Evolutionary conservation across 2,329 filamentous ascomycete genomes (phyloP).

Genomic region (Aureobasidium sp.): DNA sequence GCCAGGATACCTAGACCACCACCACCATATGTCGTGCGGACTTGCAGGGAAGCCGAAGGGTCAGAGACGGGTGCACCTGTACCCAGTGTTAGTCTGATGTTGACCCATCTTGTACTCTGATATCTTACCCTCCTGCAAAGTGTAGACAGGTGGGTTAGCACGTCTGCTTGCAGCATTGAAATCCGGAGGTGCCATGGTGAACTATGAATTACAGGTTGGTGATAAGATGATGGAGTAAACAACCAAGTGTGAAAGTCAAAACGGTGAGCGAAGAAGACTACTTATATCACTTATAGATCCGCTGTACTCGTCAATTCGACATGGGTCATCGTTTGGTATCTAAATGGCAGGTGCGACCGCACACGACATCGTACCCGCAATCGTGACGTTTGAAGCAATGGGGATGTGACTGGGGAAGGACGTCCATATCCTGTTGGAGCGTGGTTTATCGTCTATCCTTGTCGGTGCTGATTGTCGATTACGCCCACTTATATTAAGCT

Average conservation of each 20-base stretch:
- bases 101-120: not conserved
- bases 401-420: not conserved
- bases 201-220: not conserved
- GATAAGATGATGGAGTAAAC: not conserved
- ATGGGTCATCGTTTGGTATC: not conserved
- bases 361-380: not conserved
- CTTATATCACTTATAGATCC: not conserved
- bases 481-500: not conserved
- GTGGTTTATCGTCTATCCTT: not conserved
- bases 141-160: not conserved
- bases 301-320: not conserved
- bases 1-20: constrained; percentile 40
- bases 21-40: constrained; percentile 15
- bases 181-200: not conserved
- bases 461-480: not conserved
- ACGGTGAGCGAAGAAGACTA: not conserved
- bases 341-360: not conserved
- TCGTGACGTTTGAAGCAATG: constrained; percentile 1
- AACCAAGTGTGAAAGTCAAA: not conserved
- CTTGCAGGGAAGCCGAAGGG: not conserved
- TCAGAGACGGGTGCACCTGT: constrained; percentile 3
- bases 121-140: not conserved
- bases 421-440: not conserved
- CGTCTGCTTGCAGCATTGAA: not conserved
- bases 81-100: not conserved